These are phyloP conservation scores for Candida sp. DNA, from an alignment of 1,139 yeast genomes.

Conservation along the genomic window DNA sequence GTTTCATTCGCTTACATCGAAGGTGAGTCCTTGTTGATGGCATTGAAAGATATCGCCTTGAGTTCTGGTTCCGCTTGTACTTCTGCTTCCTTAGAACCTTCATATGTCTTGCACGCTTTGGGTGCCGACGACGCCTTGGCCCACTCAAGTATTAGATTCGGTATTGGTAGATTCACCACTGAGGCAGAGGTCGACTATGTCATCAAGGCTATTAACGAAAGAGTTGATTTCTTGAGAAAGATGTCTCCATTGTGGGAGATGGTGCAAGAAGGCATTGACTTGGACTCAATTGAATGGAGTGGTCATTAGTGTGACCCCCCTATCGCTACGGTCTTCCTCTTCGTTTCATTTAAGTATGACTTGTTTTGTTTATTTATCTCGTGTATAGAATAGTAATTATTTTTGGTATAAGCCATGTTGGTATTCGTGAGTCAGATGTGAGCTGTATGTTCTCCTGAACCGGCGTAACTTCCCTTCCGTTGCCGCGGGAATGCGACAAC, in stretches of 20 bases:
- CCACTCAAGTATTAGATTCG: conserved; percentile 96
- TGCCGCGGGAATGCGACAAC: background rate
- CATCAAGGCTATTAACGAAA: conserved; percentile 80
- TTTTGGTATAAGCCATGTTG: background rate
- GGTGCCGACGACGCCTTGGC: conserved; percentile 99
- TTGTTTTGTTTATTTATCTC: background rate
- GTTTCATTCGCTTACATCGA: conserved; percentile 97
- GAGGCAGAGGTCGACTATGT: conserved; percentile 97
- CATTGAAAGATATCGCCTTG: conserved; percentile 94
- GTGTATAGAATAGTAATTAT: background rate
- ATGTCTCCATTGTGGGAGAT: conserved; percentile 98
- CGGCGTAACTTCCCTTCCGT: background rate
- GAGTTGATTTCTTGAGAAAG: conserved; percentile 92
- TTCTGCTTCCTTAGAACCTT: conserved; percentile 97
- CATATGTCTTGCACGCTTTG: conserved; percentile 93
- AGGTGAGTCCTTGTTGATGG: conserved; percentile 98
- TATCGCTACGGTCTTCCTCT: background rate
- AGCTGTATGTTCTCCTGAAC: background rate
- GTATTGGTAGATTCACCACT: conserved; percentile 97
- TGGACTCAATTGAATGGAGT: conserved; percentile 95
- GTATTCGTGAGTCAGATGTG: background rate
- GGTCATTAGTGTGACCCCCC: conserved; percentile 56
- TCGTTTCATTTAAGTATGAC: background rate
- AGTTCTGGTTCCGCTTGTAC: conserved; percentile 99
- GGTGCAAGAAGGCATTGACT: conserved; percentile 98